Conservation (phyloP, 2,329 filamentous ascomycete species). For the Cyphellophora europaea region DNA sequence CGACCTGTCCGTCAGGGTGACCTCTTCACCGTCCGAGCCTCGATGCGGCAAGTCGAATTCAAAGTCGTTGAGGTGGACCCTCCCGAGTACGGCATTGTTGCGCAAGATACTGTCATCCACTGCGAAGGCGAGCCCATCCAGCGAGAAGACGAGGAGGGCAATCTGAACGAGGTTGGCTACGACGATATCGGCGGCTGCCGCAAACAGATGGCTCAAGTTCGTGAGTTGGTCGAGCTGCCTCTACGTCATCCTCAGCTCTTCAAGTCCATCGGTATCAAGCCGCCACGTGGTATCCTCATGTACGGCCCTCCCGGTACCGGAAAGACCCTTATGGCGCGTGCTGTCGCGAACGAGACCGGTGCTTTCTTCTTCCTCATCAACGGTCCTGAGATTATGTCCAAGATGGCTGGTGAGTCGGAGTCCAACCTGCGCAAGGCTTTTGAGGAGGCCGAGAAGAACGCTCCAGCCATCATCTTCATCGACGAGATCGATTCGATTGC, state of each 20-base stretch:
- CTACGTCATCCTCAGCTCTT: constrained; percentile 96
- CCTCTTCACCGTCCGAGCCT: constrained; percentile 91
- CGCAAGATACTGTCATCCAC: constrained; percentile 97
- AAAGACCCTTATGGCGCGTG: constrained; percentile 98
- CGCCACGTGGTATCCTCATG: constrained; percentile 92
- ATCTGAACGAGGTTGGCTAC: constrained; percentile 97
- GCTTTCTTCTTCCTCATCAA: constrained; percentile 99
- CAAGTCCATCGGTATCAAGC: constrained; percentile 99
- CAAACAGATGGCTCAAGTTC: constrained; percentile 99
- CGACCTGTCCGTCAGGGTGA: constrained; percentile 94
- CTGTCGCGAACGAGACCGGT: constrained; percentile 96
- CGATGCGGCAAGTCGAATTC: constrained; percentile 98
- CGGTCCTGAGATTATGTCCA: constrained; percentile 98
- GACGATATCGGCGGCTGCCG: constrained; percentile 98
- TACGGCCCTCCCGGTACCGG: constrained; percentile 95
- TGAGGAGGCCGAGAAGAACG: constrained; percentile 99
- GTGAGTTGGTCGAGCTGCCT: constrained; percentile 95
- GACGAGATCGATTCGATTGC: constrained; percentile 99
- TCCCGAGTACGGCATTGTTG: constrained; percentile 96
- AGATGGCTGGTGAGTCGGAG: constrained; percentile 99
- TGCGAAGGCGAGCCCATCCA: constrained; percentile 96
- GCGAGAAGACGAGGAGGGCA: constrained; percentile 97
- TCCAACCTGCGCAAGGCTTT: constrained; percentile 98
- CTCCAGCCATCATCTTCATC: constrained; percentile 98
- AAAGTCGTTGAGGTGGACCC: constrained; percentile 99